Base-by-base conservation (phyloP, 768 basidiomycete species). In the Suillus fuscotomentosus region DNA sequence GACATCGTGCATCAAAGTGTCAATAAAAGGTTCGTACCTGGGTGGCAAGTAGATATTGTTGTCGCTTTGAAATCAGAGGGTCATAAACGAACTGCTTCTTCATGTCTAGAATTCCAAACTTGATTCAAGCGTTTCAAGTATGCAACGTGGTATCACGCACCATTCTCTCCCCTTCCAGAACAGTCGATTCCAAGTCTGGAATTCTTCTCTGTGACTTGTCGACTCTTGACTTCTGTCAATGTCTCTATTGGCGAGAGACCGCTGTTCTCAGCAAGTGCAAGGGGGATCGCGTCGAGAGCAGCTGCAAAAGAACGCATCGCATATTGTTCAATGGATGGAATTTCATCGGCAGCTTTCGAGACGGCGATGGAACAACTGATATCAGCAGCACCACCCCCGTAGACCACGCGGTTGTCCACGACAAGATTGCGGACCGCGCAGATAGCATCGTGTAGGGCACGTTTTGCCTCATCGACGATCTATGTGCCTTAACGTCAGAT, bases 391-490 rank as follows among this genome's bases (percentile, higher is more conserved):
- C 97, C 97, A 61, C 97, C 97, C 67, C 97, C 97, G 72, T 98
- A 99, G 0, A 99, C 97, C 55, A 99, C 95, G 43, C 97, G 88
- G 78, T 97, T 94, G 76, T 99, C 96, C 39, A 91, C 88, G 50
- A 99, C 88, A 59, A 99, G 84, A 73, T 98, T 99, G 64, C 97
- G 91, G 55, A 99, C 97, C 38, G 91, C 97, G 70, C 97, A 99
- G 69, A 99, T 89, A 17, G 97, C 95, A 76, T 99, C 97, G 76
- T 99, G 97, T 41, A 99, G 83, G 5, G 97, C 95, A 38, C 97
- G 92, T 76, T 99, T 99, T 64, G 95, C 97, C 77, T 99, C 97
- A 72, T 99, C 97, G 65, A 99, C 95, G 71, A 99, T 98, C 97
- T 99, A 72, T 6, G 47, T 17, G 61, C 22, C 24, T 34, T 66